Conservation (phyloP, 192 early-diverging fungal species). For the Anaeromyces robustus region DNA sequence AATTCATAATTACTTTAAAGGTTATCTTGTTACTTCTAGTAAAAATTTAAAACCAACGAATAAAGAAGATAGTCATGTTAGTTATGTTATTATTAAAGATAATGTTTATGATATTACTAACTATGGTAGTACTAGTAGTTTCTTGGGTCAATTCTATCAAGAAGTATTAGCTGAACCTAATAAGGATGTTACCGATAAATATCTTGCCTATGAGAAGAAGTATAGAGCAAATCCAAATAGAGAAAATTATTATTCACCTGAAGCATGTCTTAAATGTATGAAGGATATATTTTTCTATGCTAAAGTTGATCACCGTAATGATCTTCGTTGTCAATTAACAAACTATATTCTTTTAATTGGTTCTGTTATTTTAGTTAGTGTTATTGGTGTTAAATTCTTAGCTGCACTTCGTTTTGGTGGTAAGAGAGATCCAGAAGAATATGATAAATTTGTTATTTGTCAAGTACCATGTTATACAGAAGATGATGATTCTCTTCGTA, state of each 20-base stretch:
- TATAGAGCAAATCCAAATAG: conserved; percentile 31
- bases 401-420: conserved; percentile 80
- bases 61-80: neutral
- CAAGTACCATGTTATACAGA: conserved; percentile 98
- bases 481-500: conserved; percentile 79
- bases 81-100: conserved; percentile 23
- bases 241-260: conserved; percentile 24
- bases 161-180: conserved; percentile 17
- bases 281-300: conserved; percentile 74
- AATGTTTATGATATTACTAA: conserved; percentile 34
- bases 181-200: conserved; percentile 45
- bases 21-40: neutral
- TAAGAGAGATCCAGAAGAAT: conserved; percentile 57
- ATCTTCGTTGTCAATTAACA: conserved; percentile 62
- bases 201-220: conserved; percentile 48
- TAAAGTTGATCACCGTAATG: conserved; percentile 67
- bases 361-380: conserved; percentile 62
- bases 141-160: neutral
- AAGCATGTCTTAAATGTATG: conserved; percentile 50
- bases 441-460: conserved; percentile 81
- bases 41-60: neutral
- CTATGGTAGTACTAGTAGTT: conserved; percentile 6
- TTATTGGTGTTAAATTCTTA: conserved; percentile 88
- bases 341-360: conserved; percentile 70
- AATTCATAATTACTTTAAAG: neutral